A percentile compares a stretch with the other conserved stretches of the same genome.
Evolutionary conservation across 1,139 yeast species (phyloP).

Genomic region (Hansenula sp.): DNA sequence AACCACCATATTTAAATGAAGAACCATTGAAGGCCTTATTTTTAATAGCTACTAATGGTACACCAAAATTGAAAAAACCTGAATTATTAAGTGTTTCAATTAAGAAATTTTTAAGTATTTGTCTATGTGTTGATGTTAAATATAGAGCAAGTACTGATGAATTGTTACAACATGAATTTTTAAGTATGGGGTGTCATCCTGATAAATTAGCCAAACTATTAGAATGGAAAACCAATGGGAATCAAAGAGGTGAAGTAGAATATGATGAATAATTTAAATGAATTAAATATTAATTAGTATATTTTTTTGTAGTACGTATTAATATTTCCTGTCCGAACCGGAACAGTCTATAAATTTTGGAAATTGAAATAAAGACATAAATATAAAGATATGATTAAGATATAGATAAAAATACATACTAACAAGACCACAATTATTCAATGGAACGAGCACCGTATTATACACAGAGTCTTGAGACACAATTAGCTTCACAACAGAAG

Average conservation of each 20-base stretch:
- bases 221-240: constrained; percentile 50
- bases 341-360: not conserved
- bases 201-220: constrained; percentile 66
- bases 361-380: not conserved
- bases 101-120: constrained; percentile 83
- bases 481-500: constrained; percentile 25
- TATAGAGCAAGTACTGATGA: constrained; percentile 91
- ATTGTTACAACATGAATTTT: constrained; percentile 75
- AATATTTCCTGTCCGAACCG: no score
- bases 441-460: constrained; percentile 8
- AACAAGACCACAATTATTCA: no score
- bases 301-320: not conserved
- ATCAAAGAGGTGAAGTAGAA: constrained; percentile 17
- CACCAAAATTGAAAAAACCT: constrained; percentile 90
- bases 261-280: constrained; percentile 18
- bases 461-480: constrained; percentile 22
- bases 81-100: constrained; percentile 73
- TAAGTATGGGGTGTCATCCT: constrained; percentile 66
- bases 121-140: constrained; percentile 92
- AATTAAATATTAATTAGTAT: not conserved
- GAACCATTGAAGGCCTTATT: constrained; percentile 89
- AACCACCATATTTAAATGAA: constrained; percentile 95
- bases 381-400: no score
- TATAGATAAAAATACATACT: no score
- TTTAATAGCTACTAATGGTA: constrained; percentile 93